Evolutionary conservation across 345 rosid species (phyloP).

Genomic region (Syzygium jambos): DNA sequence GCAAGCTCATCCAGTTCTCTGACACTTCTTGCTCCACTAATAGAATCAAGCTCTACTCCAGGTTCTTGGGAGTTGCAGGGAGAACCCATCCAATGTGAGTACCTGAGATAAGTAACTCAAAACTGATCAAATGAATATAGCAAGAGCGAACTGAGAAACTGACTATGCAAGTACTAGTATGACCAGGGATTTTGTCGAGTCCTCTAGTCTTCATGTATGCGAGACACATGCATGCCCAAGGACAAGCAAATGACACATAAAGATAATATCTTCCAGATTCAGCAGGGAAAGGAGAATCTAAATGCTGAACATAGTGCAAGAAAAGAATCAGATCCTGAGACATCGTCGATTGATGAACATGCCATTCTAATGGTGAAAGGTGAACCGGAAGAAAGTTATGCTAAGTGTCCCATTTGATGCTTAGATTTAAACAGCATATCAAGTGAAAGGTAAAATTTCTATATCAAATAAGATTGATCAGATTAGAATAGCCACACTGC

Average conservation of each 20-base stretch:
- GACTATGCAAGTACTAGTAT: background rate
- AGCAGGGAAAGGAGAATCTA: background rate
- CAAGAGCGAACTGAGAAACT: background rate
- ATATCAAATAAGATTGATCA: background rate
- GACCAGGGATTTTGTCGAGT: background rate
- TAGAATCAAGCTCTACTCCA: background rate
- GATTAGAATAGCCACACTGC: background rate
- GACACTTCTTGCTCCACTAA: background rate
- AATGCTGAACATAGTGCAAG: background rate
- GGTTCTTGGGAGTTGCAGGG: background rate
- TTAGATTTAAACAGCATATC: background rate
- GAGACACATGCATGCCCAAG: background rate
- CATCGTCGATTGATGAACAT: background rate
- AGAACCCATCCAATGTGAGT: background rate
- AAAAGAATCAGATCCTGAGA: background rate
- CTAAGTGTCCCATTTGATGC: background rate
- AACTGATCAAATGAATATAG: background rate
- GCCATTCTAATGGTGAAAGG: background rate
- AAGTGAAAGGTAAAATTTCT: background rate
- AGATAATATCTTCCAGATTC: slow-evolving; percentile 7
- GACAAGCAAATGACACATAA: background rate
- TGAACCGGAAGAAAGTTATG: background rate
- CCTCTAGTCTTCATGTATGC: background rate
- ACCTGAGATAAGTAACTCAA: background rate
- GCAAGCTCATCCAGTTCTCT: background rate